phyloP scores from a whole-genome alignment of 73 alveolate species.

The Symbiodinium natans region DNA sequence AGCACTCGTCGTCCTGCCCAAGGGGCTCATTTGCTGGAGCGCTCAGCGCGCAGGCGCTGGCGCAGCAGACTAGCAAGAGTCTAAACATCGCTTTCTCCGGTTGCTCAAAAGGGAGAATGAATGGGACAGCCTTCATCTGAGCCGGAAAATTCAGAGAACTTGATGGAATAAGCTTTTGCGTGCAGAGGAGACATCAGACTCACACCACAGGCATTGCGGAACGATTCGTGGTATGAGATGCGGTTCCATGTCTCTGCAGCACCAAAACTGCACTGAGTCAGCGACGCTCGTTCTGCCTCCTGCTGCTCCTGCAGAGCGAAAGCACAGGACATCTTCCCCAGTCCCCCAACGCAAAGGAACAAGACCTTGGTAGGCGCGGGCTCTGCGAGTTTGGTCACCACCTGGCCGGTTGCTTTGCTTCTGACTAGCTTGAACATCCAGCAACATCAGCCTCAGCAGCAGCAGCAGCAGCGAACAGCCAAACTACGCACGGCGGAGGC shows the following conservation, averaged over 20 bases:
- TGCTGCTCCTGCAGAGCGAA: not conserved
- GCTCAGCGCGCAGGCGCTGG: constrained; percentile 6
- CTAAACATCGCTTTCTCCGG: constrained; percentile 76
- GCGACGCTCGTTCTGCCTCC: constrained; percentile 8
- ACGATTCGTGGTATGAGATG: too few species aligned
- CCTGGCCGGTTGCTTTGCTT: not conserved
- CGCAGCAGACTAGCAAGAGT: not conserved
- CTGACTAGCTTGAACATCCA: too few species aligned
- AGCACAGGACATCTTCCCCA: too few species aligned
- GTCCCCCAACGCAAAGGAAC: too few species aligned
- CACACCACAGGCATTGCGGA: too few species aligned
- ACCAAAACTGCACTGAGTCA: not conserved
- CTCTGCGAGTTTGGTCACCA: not conserved
- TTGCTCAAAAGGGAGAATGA: not conserved
- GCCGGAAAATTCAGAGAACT: too few species aligned
- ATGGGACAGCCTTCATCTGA: not conserved
- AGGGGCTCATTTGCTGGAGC: not conserved
- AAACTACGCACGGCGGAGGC: too few species aligned
- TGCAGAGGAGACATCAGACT: too few species aligned
- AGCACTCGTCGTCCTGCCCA: constrained; percentile 45
- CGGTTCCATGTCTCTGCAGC: too few species aligned
- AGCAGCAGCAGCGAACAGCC: too few species aligned
- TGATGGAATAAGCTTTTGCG: too few species aligned
- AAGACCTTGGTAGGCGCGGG: not conserved
- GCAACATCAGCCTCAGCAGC: too few species aligned